Evolutionary conservation across 2,329 filamentous ascomycete genomes (phyloP).

Genomic region (Colletotrichum echinochloae): DNA sequence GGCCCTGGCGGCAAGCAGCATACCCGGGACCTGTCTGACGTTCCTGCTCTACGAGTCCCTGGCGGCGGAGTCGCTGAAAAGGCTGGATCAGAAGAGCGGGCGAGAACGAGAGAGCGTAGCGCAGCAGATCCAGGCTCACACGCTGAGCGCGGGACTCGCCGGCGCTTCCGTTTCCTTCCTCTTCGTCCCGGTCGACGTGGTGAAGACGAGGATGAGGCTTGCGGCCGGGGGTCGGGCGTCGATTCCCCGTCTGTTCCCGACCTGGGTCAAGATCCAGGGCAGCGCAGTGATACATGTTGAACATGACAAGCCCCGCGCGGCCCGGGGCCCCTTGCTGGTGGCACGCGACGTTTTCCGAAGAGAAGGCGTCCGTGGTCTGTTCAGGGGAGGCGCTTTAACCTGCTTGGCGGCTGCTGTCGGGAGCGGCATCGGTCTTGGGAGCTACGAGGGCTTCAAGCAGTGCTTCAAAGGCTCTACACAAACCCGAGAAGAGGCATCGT

Average conservation of each 20-base stretch:
- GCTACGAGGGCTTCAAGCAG: slow-evolving; percentile 13
- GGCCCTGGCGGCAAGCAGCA: slow-evolving; percentile 4
- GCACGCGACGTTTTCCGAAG: neutral
- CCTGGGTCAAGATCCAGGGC: neutral
- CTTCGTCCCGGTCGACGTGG: slow-evolving; percentile 42
- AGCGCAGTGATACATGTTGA: neutral
- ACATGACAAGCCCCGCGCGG: accelerated
- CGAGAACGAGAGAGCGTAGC: neutral
- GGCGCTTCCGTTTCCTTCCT: slow-evolving; percentile 30
- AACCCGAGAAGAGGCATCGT: neutral
- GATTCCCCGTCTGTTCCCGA: neutral
- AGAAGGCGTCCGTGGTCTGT: slow-evolving; percentile 6
- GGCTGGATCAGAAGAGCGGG: neutral
- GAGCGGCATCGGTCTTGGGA: neutral
- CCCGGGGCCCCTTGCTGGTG: neutral
- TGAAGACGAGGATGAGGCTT: slow-evolving; percentile 43
- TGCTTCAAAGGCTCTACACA: neutral
- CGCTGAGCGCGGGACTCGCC: slow-evolving; percentile 35
- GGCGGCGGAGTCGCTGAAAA: neutral
- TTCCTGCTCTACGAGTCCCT: slow-evolving; percentile 19
- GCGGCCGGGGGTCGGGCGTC: slow-evolving; percentile 14
- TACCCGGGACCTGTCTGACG: slow-evolving; percentile 10
- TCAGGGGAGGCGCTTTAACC: slow-evolving; percentile 5
- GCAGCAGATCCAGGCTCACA: neutral
- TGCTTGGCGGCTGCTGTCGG: slow-evolving; percentile 7